phyloP scores from a whole-genome alignment of 257 asterid species.

The Solanum etuberosum region DNA sequence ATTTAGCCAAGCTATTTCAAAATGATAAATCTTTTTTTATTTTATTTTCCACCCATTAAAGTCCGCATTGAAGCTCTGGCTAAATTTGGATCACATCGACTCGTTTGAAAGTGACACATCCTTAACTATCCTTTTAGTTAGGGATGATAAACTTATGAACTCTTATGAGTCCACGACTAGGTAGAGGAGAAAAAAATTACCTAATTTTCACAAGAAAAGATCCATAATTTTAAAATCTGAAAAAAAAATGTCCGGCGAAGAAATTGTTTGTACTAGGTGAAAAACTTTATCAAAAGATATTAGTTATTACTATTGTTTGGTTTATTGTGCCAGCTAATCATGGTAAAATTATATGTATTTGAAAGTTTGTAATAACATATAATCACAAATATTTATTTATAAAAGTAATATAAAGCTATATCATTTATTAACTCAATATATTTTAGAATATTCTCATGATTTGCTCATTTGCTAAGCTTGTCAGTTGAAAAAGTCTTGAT shows the following conservation, averaged over 20 bases:
- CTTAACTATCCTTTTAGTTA: background rate
- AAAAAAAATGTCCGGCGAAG: background rate
- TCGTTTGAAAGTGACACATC: background rate
- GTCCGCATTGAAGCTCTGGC: fast-evolving
- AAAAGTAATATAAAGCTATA: background rate
- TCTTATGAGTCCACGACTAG: background rate
- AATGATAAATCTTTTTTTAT: too few relatives aligned
- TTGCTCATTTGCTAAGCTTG: background rate
- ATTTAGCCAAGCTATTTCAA: background rate
- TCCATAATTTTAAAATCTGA: background rate
- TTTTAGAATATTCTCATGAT: too few relatives aligned
- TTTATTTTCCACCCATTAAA: background rate
- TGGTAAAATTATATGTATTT: background rate
- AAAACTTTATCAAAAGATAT: background rate
- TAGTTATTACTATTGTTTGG: background rate
- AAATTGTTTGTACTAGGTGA: background rate
- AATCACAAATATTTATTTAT: background rate
- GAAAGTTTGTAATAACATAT: background rate
- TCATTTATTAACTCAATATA: fast-evolving
- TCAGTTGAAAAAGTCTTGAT: too few relatives aligned
- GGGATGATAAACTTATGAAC: too few relatives aligned
- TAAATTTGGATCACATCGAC: too few relatives aligned
- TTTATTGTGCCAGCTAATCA: background rate
- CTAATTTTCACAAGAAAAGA: background rate
- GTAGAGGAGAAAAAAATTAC: background rate